Conservation (phyloP, 345 rosid genomes). For the Clausena lansium region DNA sequence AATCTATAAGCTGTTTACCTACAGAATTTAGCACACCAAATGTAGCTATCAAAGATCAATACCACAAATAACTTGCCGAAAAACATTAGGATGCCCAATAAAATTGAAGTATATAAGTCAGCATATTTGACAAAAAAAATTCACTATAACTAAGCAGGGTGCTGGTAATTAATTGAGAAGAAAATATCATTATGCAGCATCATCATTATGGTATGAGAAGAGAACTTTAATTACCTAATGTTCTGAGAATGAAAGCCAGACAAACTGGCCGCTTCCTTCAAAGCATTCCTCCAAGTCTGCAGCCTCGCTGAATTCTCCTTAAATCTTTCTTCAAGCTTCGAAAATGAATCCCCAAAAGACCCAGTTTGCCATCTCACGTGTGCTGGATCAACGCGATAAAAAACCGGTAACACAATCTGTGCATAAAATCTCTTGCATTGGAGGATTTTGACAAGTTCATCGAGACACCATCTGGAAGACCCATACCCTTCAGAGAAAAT, state of each 20-base stretch:
- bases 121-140: too few relatives aligned
- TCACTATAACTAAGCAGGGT: background rate
- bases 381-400: background rate
- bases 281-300: background rate
- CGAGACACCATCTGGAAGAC: background rate
- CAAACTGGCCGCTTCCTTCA: background rate
- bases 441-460: background rate
- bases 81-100: too few relatives aligned
- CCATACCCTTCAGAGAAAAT: background rate
- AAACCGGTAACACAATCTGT: background rate
- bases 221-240: background rate
- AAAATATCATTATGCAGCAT: too few relatives aligned
- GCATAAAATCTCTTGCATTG: background rate
- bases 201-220: background rate
- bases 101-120: too few relatives aligned
- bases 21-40: too few relatives aligned
- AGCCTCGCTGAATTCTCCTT: background rate
- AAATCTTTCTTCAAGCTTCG: background rate
- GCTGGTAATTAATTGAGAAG: background rate
- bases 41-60: too few relatives aligned
- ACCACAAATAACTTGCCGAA: too few relatives aligned
- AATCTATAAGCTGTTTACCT: too few relatives aligned
- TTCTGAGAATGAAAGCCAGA: background rate
- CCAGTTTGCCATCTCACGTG: background rate
- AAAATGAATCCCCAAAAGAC: background rate